These are phyloP conservation scores for Didymella keratinophila DNA, from an alignment of 2,329 filamentous ascomycete genomes.

Conservation along the genomic window DNA sequence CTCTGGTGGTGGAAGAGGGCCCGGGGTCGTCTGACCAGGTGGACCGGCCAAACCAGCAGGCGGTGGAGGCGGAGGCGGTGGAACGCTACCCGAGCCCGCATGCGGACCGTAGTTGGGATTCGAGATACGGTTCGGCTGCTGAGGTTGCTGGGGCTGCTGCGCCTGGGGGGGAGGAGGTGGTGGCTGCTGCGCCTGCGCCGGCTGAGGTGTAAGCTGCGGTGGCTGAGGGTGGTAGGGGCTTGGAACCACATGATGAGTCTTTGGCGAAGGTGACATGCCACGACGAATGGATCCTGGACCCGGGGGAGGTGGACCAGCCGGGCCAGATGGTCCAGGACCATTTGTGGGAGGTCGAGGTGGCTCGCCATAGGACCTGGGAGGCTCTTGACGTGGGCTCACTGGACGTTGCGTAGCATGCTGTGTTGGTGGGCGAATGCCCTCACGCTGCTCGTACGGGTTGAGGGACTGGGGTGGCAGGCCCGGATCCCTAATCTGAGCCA, in stretches of 20 bases:
- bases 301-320: slow-evolving; percentile 51
- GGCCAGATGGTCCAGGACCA: slow-evolving; percentile 53
- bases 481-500: slow-evolving; percentile 77
- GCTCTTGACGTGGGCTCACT: slow-evolving; percentile 78
- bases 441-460: slow-evolving; percentile 83
- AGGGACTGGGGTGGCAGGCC: slow-evolving; percentile 72
- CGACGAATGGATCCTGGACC: slow-evolving; percentile 55
- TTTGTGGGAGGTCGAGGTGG: slow-evolving; percentile 62
- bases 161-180: slow-evolving; percentile 42
- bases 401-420: slow-evolving; percentile 72
- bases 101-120: slow-evolving; percentile 58
- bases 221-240: slow-evolving; percentile 58
- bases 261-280: slow-evolving; percentile 66
- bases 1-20: slow-evolving; percentile 75
- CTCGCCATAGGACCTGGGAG: slow-evolving; percentile 73
- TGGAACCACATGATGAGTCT: slow-evolving; percentile 62
- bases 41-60: slow-evolving; percentile 61
- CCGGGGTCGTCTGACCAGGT: slow-evolving; percentile 58
- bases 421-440: slow-evolving; percentile 72
- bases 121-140: slow-evolving; percentile 56
- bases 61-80: slow-evolving; percentile 67
- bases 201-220: slow-evolving; percentile 60
- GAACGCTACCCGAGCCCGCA: slow-evolving; percentile 51
- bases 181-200: slow-evolving; percentile 57
- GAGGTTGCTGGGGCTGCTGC: slow-evolving; percentile 36